phyloP scores from a whole-genome alignment of 768 basidiomycete genomes.

The Tulasnella sp. region DNA sequence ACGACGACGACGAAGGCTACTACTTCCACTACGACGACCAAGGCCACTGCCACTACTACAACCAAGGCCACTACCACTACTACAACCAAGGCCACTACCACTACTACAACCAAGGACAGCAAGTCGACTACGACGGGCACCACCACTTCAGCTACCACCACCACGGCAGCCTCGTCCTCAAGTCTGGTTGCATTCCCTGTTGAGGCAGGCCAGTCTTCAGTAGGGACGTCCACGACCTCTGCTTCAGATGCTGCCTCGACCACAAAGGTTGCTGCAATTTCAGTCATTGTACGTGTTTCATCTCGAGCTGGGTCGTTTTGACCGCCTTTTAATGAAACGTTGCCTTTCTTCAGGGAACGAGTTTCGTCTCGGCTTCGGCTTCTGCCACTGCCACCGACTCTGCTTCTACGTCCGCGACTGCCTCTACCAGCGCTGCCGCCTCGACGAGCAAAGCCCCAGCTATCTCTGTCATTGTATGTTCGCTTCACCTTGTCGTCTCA shows the following conservation, averaged over 20 bases:
- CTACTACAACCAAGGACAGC: no score
- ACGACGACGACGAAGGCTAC: neutral
- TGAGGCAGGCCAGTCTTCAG: neutral
- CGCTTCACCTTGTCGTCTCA: neutral
- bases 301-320: neutral
- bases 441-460: neutral
- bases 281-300: neutral
- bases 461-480: constrained; percentile 2
- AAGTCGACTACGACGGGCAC: no score
- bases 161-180: neutral
- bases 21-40: neutral
- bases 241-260: neutral
- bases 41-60: neutral
- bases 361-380: neutral
- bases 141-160: neutral
- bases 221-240: neutral
- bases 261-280: neutral
- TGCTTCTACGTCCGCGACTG: neutral
- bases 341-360: neutral
- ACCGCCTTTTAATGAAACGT: neutral
- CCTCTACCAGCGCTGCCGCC: neutral
- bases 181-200: neutral
- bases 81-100: neutral
- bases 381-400: neutral
- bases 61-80: neutral